Evolutionary conservation across 306 rosid genomes (phyloP), one percentile per base, ranked within the genome.

Genomic region (Argentina anserina): DNA sequence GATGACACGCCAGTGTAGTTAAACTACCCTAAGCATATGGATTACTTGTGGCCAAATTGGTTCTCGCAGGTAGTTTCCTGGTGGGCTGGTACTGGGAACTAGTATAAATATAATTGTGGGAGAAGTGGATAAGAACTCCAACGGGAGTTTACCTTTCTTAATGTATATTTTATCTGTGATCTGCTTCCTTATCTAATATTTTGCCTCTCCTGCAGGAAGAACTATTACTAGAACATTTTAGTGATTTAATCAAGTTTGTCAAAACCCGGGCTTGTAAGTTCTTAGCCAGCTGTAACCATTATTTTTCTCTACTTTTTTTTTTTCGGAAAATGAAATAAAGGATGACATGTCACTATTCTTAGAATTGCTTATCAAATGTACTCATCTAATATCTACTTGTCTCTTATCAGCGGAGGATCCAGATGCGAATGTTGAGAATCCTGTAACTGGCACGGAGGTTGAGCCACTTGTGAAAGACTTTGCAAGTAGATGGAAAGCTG

Each of bases 401-500:
- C 87, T 21, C 45, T 76, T 53, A 11, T 82, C 87, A 93, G 97
- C 98, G 58, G 98, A 94, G 87, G 97, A 94, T 76, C 89, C 89
- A 39, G 69, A 81, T 66, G 76, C 89, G 11, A 85, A 70, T 77
- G 80, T 86, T 0, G 96, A 89, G 73, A 88, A 84, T 72, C 92
- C 98, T 11, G 81, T 87, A 69, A 76, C 96, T 0, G 79, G 88
- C 23, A 82, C 86, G 0, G 98, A 94, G 82, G 94, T 91, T 15
- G 96, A 94, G 87, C 97, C 97, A 20, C 94, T 94, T 0, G 96
- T 94, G 74, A 94, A 94, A 86, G 98, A 94, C 81, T 94, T 94
- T 75, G 98, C 87, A 18, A 86, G 90, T 64, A 85, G 98, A 81
- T 94, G 98, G 98, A 94, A 94, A 84, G 92, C 89, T 58, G 96